Evolutionary conservation across 306 rosid species (phyloP), one percentile per base, ranked within the genome.

Genomic region (Sophora flavescens): DNA sequence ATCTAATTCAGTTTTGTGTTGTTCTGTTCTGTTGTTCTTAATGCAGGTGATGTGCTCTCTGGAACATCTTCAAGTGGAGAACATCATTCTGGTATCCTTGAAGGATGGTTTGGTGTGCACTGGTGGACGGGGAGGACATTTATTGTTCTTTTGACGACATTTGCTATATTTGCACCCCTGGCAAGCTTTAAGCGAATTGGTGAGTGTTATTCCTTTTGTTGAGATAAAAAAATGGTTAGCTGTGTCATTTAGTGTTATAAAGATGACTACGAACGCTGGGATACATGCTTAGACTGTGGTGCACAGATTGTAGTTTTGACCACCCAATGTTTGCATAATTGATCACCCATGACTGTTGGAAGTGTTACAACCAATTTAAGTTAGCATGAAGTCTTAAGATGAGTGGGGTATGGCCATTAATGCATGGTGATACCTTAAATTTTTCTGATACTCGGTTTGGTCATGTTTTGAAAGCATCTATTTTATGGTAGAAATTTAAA

Each of bases 11-110:
- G 76, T 74, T 54, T 73, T 82, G 41, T 59, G 18, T 72, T 81
- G 63, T 66, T 79, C 62, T 39, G 18, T 72, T 79, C 58, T 39
- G 18, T 72, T 79, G 63, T 66, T 79, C 66, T 45, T 74, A 41
- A 48, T 86, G 88, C 80, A 93, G 98, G 98, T 79, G 98, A 93
- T 54, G 98, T 93, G 84, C 95, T 93, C 59, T 93, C 98, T 15
- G 98, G 98, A 74, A 93, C 98, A 68, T 91, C 98, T 51, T 74
- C 93, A 36, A 85, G 86, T 78, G 97, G 89, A 60, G 84, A 81
- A 81, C 98, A 91, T 86, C 98, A 93, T 70, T 58, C 75, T 0
- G 98, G 98, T 71, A 90, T 93, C 41, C 84, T 93, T 41, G 98
- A 93, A 85, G 94, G 95, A 33, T 93, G 98, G 98, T 93, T 93